Evolutionary conservation across 2,329 filamentous ascomycete species (phyloP).

Genomic region (Drechslerella dactyloides): DNA sequence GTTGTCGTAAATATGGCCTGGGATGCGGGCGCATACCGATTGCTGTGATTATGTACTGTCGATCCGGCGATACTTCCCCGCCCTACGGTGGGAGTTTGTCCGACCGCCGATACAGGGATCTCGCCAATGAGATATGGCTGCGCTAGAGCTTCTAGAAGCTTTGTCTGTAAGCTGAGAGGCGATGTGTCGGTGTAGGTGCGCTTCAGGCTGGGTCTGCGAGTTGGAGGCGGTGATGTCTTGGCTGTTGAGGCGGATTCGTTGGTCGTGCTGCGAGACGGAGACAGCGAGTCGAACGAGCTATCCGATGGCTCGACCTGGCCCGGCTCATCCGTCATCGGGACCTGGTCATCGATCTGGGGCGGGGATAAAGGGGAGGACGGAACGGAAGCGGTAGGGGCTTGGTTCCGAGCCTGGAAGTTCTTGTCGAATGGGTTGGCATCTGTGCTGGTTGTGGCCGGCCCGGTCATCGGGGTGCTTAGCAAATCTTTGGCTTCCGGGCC

Average conservation of each 20-base stretch:
- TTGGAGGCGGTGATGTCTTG: conserved; percentile 64
- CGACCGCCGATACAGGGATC: conserved; percentile 49
- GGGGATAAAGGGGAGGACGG: conserved; percentile 29
- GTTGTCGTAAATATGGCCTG: conserved; percentile 99
- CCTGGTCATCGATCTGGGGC: conserved; percentile 20
- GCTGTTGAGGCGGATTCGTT: conserved; percentile 65
- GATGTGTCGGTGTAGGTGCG: conserved; percentile 86
- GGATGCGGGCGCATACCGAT: conserved; percentile 85
- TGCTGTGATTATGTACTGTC: conserved; percentile 82
- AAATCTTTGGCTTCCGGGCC: conserved; percentile 57
- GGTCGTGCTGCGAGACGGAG: conserved; percentile 65
- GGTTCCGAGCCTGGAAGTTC: conserved; percentile 68
- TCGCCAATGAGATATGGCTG: conserved; percentile 72
- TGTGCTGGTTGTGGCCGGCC: conserved; percentile 75
- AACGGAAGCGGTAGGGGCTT: conserved; percentile 57
- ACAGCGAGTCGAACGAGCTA: conserved; percentile 59
- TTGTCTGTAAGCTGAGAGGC: conserved; percentile 76
- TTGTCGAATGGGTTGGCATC: conserved; percentile 84
- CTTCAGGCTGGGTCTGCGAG: conserved; percentile 74
- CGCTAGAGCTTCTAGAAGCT: conserved; percentile 81
- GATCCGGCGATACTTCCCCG: conserved; percentile 59
- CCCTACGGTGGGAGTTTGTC: conserved; percentile 31
- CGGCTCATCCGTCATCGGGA: conserved; percentile 51
- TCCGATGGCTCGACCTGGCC: conserved; percentile 41
- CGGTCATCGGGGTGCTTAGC: conserved; percentile 60